phyloP scores from a whole-genome alignment of 352 stramenopile genomes.

The Globisporangium spiculum region DNA sequence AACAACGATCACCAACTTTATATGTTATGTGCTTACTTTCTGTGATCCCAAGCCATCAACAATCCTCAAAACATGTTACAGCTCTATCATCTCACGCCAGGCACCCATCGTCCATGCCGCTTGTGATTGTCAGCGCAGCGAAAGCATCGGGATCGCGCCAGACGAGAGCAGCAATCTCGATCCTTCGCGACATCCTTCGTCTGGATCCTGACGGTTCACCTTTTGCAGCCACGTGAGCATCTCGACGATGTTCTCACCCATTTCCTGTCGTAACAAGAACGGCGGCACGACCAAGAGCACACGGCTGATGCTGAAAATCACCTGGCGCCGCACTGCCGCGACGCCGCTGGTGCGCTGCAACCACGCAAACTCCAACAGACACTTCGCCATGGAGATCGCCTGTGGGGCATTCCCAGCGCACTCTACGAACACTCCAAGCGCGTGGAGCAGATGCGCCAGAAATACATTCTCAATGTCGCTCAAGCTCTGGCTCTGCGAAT shows the following conservation, averaged over 20 bases:
- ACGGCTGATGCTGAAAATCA: slow-evolving; percentile 70
- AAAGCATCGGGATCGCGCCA: slow-evolving; percentile 27
- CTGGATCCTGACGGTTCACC: slow-evolving; percentile 41
- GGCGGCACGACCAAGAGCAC: slow-evolving; percentile 62
- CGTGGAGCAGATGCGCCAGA: slow-evolving; percentile 65
- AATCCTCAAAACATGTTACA: not conserved
- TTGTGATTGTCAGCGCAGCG: slow-evolving; percentile 13
- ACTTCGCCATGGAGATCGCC: slow-evolving; percentile 66
- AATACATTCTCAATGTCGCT: slow-evolving; percentile 69
- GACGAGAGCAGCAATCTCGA: slow-evolving; percentile 55
- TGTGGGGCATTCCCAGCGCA: slow-evolving; percentile 55
- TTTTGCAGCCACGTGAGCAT: slow-evolving; percentile 55
- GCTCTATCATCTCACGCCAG: not conserved
- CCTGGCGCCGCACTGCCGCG: slow-evolving; percentile 65
- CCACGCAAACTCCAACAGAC: slow-evolving; percentile 70
- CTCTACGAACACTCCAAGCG: slow-evolving; percentile 66
- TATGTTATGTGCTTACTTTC: not conserved
- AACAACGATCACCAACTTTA: not conserved
- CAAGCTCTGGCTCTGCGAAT: slow-evolving; percentile 20
- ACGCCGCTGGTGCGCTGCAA: slow-evolving; percentile 36
- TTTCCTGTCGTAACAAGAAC: slow-evolving; percentile 52
- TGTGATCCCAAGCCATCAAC: not conserved
- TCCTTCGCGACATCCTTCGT: slow-evolving; percentile 69
- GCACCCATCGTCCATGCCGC: too few species aligned
- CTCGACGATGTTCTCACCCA: slow-evolving; percentile 40